These are phyloP conservation scores for Adansonia gregorii DNA, from an alignment of 441 rosid genomes.

Conservation along the genomic window DNA sequence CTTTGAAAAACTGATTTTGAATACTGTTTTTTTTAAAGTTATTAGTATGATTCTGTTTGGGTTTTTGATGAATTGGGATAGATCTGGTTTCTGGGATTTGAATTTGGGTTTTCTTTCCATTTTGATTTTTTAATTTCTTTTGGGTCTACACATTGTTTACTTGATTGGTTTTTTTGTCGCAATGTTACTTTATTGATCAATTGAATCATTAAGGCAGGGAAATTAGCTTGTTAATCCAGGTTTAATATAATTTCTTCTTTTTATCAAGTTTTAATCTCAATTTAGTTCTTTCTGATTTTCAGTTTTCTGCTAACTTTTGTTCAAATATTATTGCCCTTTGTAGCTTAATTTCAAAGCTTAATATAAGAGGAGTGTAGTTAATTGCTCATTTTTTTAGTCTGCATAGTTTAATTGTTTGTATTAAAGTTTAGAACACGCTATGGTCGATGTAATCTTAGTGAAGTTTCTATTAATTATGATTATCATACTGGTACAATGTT, in stretches of 20 bases:
- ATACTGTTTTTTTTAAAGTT: not conserved
- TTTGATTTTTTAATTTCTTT: not conserved
- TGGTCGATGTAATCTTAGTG: not conserved
- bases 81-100: constrained; percentile 15
- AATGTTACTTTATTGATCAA: not conserved
- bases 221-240: not conserved
- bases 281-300: not conserved
- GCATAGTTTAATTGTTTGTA: not conserved
- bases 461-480: not conserved
- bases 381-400: not conserved
- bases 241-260: not conserved
- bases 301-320: not conserved
- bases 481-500: not conserved
- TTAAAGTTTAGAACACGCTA: not conserved
- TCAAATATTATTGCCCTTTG: not conserved
- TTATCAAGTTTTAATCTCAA: not conserved
- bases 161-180: not conserved
- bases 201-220: not conserved
- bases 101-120: not conserved
- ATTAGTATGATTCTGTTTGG: constrained; percentile 2
- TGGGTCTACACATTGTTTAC: not conserved
- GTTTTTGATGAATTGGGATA: constrained; percentile 22
- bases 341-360: not conserved
- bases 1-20: not conserved
- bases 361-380: not conserved